These are phyloP conservation scores for Phytophthora pisi DNA, from an alignment of 352 stramenopile species.

Conservation along the genomic window DNA sequence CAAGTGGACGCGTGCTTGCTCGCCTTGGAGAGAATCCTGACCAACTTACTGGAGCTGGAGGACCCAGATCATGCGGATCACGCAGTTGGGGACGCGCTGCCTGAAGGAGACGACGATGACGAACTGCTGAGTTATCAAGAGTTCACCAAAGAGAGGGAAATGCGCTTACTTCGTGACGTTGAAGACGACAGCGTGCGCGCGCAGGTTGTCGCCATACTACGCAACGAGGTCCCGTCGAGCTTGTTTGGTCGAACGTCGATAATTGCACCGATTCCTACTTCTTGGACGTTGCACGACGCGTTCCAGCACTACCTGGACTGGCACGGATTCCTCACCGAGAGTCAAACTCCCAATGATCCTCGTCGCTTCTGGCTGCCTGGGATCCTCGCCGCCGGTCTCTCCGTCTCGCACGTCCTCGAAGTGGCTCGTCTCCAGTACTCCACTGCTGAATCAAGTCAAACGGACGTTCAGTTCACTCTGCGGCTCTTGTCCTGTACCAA, in stretches of 20 bases:
- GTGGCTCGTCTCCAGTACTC: neutral
- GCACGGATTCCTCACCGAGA: constrained; percentile 11
- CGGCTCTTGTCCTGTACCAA: neutral
- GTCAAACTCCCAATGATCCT: neutral
- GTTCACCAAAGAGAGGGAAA: neutral
- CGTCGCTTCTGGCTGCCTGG: constrained; percentile 27
- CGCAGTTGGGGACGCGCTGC: neutral
- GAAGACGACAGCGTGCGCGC: constrained; percentile 10
- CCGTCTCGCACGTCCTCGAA: constrained; percentile 18
- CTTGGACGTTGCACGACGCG: constrained; percentile 33
- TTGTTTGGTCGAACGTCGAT: neutral
- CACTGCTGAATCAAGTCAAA: neutral
- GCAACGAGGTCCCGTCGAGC: constrained; percentile 24
- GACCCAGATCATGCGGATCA: too few relatives aligned
- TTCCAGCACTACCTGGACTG: constrained; percentile 35
- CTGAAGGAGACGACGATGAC: constrained; percentile 2
- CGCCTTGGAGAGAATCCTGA: constrained; percentile 12
- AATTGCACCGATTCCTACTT: neutral
- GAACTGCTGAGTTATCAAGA: constrained; percentile 8
- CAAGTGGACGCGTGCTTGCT: constrained; percentile 10
- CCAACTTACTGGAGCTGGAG: constrained; percentile 1
- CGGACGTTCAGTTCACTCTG: constrained; percentile 16
- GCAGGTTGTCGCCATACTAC: constrained; percentile 23
- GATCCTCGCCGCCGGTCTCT: constrained; percentile 6
- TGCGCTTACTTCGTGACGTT: constrained; percentile 15